Base-by-base conservation (phyloP, 1,284 basidiomycete species). In the Tilletia indica region DNA sequence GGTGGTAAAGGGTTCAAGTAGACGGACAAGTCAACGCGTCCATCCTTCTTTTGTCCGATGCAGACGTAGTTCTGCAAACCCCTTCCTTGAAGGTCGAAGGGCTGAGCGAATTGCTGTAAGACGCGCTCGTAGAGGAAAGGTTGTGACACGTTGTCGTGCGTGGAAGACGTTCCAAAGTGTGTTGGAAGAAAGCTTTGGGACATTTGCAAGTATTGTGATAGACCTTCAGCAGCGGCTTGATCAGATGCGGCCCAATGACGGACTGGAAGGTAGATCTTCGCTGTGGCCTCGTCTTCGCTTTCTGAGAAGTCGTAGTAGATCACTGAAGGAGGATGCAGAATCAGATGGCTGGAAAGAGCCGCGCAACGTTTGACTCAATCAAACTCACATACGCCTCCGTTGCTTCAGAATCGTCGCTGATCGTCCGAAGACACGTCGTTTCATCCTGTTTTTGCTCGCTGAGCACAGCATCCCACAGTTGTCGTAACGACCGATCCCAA, bases 11-110 rank as follows among this genome's bases (percentile, higher is more conserved):
- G 68, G 45, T 69, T 69, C 19, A 69, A 47, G 39, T 69, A 69
- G 11, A 31, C 39, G 19, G 48, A 51, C 14, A 69, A 8, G n/a
- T 69, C 68, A 16, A 69, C 34, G 14, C 68, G 38, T 14, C 68
- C 68, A 19, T 56, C 51, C 42, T 69, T 56, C 51, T 69, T 69
- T 11, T 25, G 56, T 34, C 49, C 68, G 14, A 58, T 11, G 36
- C 68, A 69, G 16, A 69, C 68, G 63, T 69, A 69, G 45, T 58
- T 69, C 8, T 69, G 68, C 45, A 69, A 21, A 3, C 49, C 68
- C 45, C 63, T 69, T 2, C 11, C 34, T 4, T 51, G n/a, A 21
- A 34, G 42, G 4, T 54, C 12, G 25, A 36, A 34, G 39, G 14
- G 42, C 4, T 38, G 34, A 48, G 68, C 39, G 31, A 68, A 49